phyloP scores from a whole-genome alignment of 1,139 yeast genomes.

The Saccharomyces hybrid region DNA sequence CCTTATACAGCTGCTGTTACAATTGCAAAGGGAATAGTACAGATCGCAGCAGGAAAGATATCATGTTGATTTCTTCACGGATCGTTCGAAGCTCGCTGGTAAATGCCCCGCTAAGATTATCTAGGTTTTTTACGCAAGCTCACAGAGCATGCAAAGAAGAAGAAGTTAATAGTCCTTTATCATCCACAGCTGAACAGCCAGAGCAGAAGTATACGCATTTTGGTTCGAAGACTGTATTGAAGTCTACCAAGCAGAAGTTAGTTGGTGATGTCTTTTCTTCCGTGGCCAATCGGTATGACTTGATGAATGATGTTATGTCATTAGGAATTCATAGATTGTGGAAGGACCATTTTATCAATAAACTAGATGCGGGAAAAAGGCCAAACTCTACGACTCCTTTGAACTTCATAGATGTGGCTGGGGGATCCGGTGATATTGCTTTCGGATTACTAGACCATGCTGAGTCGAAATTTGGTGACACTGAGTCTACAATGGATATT shows the following conservation, averaged over 20 bases:
- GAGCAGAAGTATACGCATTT: constrained; percentile 55
- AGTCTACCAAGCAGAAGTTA: constrained; percentile 72
- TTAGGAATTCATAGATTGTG: constrained; percentile 90
- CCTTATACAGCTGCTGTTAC: neutral
- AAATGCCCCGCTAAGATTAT: neutral
- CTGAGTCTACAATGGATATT: constrained; percentile 71
- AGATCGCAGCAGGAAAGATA: neutral
- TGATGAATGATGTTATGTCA: constrained; percentile 98
- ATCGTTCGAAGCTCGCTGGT: neutral
- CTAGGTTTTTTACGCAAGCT: neutral
- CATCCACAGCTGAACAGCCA: constrained; percentile 23
- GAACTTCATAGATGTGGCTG: constrained; percentile 92
- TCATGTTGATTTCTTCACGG: neutral
- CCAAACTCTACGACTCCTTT: constrained; percentile 76
- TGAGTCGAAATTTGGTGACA: constrained; percentile 67
- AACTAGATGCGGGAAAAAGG: constrained; percentile 89
- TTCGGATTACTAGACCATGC: constrained; percentile 93
- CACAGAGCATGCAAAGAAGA: constrained; percentile 2
- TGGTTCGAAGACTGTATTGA: constrained; percentile 81
- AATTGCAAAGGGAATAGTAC: neutral
- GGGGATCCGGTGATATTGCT: constrained; percentile 98
- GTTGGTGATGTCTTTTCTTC: constrained; percentile 90
- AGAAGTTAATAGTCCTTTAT: constrained; percentile 20
- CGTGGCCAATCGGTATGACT: constrained; percentile 89
- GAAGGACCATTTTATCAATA: constrained; percentile 84